Conservation (phyloP, 108 stramenopile genomes). For the Pseudonitzschia pungens region DNA sequence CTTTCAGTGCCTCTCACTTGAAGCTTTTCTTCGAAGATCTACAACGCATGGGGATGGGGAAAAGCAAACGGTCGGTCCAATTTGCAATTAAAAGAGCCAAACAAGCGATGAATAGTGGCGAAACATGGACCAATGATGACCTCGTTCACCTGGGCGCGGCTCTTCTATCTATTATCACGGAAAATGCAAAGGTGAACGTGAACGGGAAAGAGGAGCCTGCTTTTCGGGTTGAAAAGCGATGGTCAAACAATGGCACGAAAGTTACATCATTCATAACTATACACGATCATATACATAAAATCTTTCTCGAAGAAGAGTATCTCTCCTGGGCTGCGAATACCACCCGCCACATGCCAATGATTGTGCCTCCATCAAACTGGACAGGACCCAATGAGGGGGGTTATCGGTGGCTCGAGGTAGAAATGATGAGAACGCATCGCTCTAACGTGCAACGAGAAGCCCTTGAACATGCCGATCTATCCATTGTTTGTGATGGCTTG, state of each 20-base stretch:
- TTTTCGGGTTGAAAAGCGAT: constrained; percentile 49
- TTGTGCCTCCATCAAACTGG: constrained; percentile 90
- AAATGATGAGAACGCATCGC: constrained; percentile 80
- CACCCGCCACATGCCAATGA: constrained; percentile 87
- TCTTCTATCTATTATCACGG: constrained; percentile 71
- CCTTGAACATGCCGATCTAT: constrained; percentile 68
- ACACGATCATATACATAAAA: constrained; percentile 43
- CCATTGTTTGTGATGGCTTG: constrained; percentile 78
- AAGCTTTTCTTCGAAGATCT: constrained; percentile 55
- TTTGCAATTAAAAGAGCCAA: constrained; percentile 50
- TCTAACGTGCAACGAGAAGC: constrained; percentile 64
- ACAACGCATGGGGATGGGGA: constrained; percentile 46
- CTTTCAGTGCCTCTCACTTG: constrained; percentile 56
- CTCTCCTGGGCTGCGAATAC: constrained; percentile 42
- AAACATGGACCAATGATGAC: constrained; percentile 65
- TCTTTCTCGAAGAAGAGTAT: constrained; percentile 47
- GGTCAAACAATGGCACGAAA: constrained; percentile 35
- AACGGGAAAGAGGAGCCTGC: constrained; percentile 54
- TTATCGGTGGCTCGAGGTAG: constrained; percentile 66
- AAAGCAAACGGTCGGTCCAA: constrained; percentile 30
- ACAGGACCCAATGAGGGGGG: constrained; percentile 65
- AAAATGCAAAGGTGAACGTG: constrained; percentile 47
- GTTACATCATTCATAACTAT: constrained; percentile 39
- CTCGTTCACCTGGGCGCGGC: constrained; percentile 82
- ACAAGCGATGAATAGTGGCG: constrained; percentile 43